Base-by-base conservation (phyloP, 2,329 filamentous ascomycete species). In the Pseudohalonectria lignicola region DNA sequence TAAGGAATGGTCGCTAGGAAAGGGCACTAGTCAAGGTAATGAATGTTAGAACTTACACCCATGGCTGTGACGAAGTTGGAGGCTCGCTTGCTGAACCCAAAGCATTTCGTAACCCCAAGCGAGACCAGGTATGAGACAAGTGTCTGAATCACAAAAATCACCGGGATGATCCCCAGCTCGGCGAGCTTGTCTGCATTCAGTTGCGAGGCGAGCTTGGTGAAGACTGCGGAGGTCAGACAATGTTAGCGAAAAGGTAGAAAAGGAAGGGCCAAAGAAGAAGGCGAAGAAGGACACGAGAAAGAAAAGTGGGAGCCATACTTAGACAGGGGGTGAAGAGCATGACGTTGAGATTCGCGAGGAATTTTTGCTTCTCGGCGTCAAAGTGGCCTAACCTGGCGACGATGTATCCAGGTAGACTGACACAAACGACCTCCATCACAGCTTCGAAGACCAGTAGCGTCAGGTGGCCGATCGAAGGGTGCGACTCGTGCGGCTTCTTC, bases 41-140 rank as follows among this genome's bases (percentile, higher is more conserved):
- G n/a, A n/a, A n/a, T n/a, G n/a, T 26, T 26, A 7, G 23, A 7
- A 46, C 50, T 32, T 47, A 60, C 74, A 28, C 85, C 88, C 92
- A 98, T 98, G 38, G 92, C 92, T 23, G 86, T 84, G 31, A 98
- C 83, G 53, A 98, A 98, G 63, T 98, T 98, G 47, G 81, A 76
- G 31, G 87, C 84, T 44, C 90, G 78, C 58, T 83, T 87, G 50
- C 77, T 78, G 61, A 98, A 88, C 13, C 84, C 70, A 57, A 88
- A 94, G 35, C 77, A 64, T 59, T 75, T 81, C 15, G 84, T 76
- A 39, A 96, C 74, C 11, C 71, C 51, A 8, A 77, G 62, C 3
- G 88, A 80, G 39, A 87, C 86, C 3, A 76, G 39, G 63, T 87
- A 98, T 12, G 90, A 96, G 20, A 96, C 79, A 8, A 82, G 49